phyloP scores from a whole-genome alignment of 306 rosid species.

The Prunus armeniaca region DNA sequence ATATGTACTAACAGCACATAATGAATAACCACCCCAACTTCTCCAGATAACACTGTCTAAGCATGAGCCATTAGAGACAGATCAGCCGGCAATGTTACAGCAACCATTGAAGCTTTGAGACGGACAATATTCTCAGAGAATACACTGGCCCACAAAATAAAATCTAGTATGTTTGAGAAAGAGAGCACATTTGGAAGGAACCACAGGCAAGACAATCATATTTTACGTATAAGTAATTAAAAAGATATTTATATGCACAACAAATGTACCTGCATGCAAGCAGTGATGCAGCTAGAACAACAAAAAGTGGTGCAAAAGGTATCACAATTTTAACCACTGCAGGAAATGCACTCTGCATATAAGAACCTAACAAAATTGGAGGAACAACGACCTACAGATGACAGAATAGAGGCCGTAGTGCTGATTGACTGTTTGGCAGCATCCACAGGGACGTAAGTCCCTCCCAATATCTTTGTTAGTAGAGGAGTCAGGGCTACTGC shows the following conservation, averaged over 20 bases:
- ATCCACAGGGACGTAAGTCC: too few species aligned
- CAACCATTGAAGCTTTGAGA: too few species aligned
- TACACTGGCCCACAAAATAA: too few species aligned
- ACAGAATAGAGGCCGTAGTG: background rate
- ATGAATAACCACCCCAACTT: constrained; percentile 29
- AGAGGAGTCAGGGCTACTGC: too few species aligned
- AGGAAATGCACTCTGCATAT: constrained; percentile 33
- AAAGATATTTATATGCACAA: background rate
- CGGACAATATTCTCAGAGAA: too few species aligned
- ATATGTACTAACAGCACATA: constrained; percentile 35
- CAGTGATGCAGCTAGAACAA: constrained; percentile 39
- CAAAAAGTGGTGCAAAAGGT: constrained; percentile 41
- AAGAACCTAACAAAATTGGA: constrained; percentile 42
- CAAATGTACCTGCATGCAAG: constrained; percentile 43
- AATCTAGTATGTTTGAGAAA: too few species aligned
- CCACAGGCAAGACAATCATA: background rate
- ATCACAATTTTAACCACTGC: constrained; percentile 20
- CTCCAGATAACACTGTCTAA: constrained; percentile 26
- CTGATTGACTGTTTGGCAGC: too few species aligned
- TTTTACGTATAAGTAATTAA: background rate
- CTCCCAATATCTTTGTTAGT: too few species aligned
- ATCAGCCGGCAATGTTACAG: constrained; percentile 21
- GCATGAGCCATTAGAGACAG: constrained; percentile 17
- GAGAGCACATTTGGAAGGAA: too few species aligned
- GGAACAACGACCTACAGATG: constrained; percentile 39